phyloP scores from a whole-genome alignment of 1,284 basidiomycete species.

The Kalmanozyma brasiliensis region DNA sequence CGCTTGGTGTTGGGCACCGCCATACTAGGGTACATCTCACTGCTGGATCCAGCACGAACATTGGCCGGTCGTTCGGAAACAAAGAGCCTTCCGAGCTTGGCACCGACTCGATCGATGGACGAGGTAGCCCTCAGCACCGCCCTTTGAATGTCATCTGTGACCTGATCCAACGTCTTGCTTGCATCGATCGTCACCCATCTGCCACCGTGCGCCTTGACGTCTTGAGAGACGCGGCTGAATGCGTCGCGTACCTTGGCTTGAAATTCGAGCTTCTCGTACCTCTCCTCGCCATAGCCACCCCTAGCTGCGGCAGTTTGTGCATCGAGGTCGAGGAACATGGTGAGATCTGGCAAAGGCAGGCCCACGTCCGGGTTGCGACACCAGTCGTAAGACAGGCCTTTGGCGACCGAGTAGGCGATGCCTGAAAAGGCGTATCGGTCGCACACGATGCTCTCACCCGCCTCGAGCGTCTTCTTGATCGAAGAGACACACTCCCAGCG shows the following conservation, averaged over 20 bases:
- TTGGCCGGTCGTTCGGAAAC: slow-evolving; percentile 24
- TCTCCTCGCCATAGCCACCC: slow-evolving; percentile 89
- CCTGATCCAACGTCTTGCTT: slow-evolving; percentile 53
- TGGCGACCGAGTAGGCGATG: slow-evolving; percentile 90
- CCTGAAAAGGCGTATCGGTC: slow-evolving; percentile 98
- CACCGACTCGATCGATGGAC: slow-evolving; percentile 37
- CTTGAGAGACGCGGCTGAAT: slow-evolving; percentile 53
- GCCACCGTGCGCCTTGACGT: slow-evolving; percentile 44
- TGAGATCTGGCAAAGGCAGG: slow-evolving; percentile 88
- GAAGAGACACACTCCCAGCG: slow-evolving; percentile 79
- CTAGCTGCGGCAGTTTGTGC: slow-evolving; percentile 78
- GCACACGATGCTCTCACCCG: slow-evolving; percentile 82
- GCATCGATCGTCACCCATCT: slow-evolving; percentile 61
- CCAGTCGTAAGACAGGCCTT: slow-evolving; percentile 78
- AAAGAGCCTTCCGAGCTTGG: slow-evolving; percentile 32
- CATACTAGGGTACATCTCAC: slow-evolving; percentile 23
- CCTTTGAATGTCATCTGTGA: slow-evolving; percentile 52
- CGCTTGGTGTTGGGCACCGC: slow-evolving; percentile 15
- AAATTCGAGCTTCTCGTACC: slow-evolving; percentile 70
- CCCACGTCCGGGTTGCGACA: slow-evolving; percentile 84
- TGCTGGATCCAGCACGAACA: slow-evolving; percentile 21
- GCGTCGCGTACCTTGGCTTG: slow-evolving; percentile 65
- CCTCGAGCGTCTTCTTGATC: slow-evolving; percentile 71
- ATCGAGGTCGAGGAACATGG: slow-evolving; percentile 85
- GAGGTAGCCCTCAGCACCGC: slow-evolving; percentile 35